phyloP scores from a whole-genome alignment of 768 basidiomycete genomes.

The Suillus bovinus region DNA sequence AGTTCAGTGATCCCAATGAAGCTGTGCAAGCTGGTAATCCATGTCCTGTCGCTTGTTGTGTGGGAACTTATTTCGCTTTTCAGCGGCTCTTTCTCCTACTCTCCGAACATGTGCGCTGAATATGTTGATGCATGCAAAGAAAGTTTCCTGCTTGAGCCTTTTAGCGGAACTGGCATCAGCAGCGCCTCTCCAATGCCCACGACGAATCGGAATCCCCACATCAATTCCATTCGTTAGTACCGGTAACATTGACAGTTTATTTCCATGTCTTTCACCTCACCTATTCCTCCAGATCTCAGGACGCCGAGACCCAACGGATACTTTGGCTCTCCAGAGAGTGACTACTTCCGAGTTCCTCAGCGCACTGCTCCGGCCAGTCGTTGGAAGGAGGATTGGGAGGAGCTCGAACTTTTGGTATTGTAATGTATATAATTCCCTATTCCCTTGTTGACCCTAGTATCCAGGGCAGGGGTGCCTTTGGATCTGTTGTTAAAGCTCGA shows the following conservation, averaged over 20 bases:
- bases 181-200: conserved; percentile 30
- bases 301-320: conserved; percentile 48
- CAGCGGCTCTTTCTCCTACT: conserved; percentile 54
- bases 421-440: conserved; percentile 16
- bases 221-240: not conserved
- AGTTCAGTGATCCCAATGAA: conserved; percentile 53
- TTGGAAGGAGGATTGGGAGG: conserved; percentile 95
- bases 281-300: not conserved
- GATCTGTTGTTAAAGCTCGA: conserved; percentile 92
- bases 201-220: conserved; percentile 7
- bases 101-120: conserved; percentile 52
- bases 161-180: conserved; percentile 58
- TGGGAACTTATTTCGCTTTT: not conserved
- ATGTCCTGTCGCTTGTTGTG: conserved; percentile 1
- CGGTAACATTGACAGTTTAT: not conserved
- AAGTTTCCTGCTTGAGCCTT: conserved; percentile 56
- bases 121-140: conserved; percentile 63
- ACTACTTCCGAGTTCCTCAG: conserved; percentile 49
- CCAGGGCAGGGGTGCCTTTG: conserved; percentile 88
- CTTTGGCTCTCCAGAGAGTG: conserved; percentile 63
- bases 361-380: conserved; percentile 61
- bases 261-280: not conserved
- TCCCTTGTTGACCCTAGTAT: not conserved
- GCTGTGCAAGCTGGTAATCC: conserved; percentile 59
- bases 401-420: conserved; percentile 76